Evolutionary conservation across 345 rosid genomes (phyloP).

Genomic region (Sapria himalayana): DNA sequence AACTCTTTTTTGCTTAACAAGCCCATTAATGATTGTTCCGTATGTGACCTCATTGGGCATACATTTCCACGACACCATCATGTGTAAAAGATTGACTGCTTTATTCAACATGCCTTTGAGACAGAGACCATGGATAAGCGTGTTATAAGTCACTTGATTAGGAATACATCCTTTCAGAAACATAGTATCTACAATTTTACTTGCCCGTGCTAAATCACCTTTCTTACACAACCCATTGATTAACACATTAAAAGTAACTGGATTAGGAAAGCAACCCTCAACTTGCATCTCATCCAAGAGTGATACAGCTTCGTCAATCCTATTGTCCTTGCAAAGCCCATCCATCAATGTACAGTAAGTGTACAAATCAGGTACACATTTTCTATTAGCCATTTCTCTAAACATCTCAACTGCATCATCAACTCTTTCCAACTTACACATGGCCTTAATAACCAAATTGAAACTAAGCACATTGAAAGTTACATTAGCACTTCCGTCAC

Average conservation of each 20-base stretch:
- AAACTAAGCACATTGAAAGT: slow-evolving; percentile 45
- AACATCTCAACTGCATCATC: slow-evolving; percentile 50
- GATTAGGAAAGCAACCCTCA: slow-evolving; percentile 60
- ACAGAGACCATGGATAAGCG: slow-evolving; percentile 70
- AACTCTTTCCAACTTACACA: slow-evolving; percentile 53
- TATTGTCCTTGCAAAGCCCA: slow-evolving; percentile 66
- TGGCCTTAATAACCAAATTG: slow-evolving; percentile 50
- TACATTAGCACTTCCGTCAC: slow-evolving; percentile 23
- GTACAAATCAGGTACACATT: slow-evolving; percentile 50
- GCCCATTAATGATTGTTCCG: slow-evolving; percentile 63
- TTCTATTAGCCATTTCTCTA: slow-evolving; percentile 40
- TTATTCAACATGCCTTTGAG: slow-evolving; percentile 61
- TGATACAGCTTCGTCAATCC: slow-evolving; percentile 67
- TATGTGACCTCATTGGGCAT: slow-evolving; percentile 68
- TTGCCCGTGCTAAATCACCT: slow-evolving; percentile 49
- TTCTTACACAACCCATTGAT: slow-evolving; percentile 67
- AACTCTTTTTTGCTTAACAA: slow-evolving; percentile 52
- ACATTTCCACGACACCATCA: slow-evolving; percentile 52
- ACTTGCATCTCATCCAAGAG: slow-evolving; percentile 87
- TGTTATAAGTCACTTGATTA: slow-evolving; percentile 68
- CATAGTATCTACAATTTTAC: slow-evolving; percentile 83
- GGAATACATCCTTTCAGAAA: slow-evolving; percentile 78
- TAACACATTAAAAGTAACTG: slow-evolving; percentile 50
- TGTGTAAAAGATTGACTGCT: slow-evolving; percentile 62
- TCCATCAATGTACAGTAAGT: slow-evolving; percentile 83